A percentile compares a stretch with the other conserved stretches of the same genome.
These are phyloP conservation scores for Candida sojae DNA, from an alignment of 1,139 yeast species.

Conservation along the genomic window DNA sequence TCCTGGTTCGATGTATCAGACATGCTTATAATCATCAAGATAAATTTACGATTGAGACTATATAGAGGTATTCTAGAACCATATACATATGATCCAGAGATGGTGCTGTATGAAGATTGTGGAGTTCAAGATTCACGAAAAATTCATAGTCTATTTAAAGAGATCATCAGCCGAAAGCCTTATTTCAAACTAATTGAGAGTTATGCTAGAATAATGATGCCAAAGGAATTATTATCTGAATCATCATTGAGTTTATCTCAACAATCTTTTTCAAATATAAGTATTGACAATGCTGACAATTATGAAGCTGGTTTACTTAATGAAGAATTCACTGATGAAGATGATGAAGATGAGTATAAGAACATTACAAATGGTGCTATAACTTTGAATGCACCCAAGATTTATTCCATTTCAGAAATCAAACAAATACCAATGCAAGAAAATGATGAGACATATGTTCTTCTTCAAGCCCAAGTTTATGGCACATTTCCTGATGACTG, in stretches of 20 bases:
- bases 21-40: conserved; percentile 7
- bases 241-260: too few relatives aligned
- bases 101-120: conserved; percentile 3
- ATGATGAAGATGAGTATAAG: neutral
- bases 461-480: neutral
- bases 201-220: neutral
- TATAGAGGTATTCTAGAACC: conserved; percentile 10
- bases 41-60: conserved; percentile 7
- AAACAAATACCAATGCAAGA: neutral
- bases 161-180: neutral
- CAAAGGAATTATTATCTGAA: neutral
- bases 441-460: neutral
- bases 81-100: conserved; percentile 9
- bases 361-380: too few relatives aligned
- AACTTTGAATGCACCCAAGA: neutral
- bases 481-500: conserved; percentile 1
- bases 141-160: neutral
- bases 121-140: neutral
- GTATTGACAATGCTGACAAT: neutral
- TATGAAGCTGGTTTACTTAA: neutral
- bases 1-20: conserved; percentile 2
- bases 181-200: neutral
- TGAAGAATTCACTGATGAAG: neutral
- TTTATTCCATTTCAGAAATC: neutral
- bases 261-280: neutral